Conservation (phyloP, 2,329 filamentous ascomycete species). For the Fusarium sulawesiense region DNA sequence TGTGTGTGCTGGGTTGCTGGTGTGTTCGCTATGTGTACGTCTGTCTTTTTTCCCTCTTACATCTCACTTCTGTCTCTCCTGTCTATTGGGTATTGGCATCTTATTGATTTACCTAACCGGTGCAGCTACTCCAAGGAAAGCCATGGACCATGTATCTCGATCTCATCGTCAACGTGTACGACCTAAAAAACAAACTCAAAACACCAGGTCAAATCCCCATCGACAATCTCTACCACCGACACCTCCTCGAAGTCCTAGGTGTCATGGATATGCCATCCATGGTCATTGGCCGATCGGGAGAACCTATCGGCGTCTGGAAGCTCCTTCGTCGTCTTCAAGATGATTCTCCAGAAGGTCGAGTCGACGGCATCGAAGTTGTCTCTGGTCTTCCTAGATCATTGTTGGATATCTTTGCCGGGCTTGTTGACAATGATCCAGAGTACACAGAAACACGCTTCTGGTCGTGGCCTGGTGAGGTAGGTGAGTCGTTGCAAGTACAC, state of each 20-base stretch:
- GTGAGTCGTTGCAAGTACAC: slow-evolving; percentile 39
- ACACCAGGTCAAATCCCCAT: slow-evolving; percentile 19
- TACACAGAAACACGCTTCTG: slow-evolving; percentile 36
- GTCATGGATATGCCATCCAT: slow-evolving; percentile 40
- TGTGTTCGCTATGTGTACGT: slow-evolving; percentile 42
- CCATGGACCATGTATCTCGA: slow-evolving; percentile 42
- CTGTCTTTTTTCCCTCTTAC: not conserved
- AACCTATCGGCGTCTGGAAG: slow-evolving; percentile 40
- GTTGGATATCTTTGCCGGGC: slow-evolving; percentile 35
- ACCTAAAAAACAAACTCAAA: slow-evolving; percentile 25
- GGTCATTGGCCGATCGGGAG: slow-evolving; percentile 30
- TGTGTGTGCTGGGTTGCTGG: slow-evolving; percentile 37
- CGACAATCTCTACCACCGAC: slow-evolving; percentile 25
- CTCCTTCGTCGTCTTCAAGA: slow-evolving; percentile 36
- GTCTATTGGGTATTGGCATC: too few species aligned
- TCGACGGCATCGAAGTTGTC: slow-evolving; percentile 28
- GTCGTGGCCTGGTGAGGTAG: slow-evolving; percentile 38
- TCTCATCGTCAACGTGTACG: slow-evolving; percentile 39
- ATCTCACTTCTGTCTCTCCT: not conserved
- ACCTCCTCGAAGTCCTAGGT: slow-evolving; percentile 39
- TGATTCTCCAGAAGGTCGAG: slow-evolving; percentile 14
- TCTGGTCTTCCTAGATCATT: slow-evolving; percentile 39
- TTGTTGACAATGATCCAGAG: slow-evolving; percentile 37
- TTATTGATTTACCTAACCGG: not conserved
- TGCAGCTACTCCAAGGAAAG: slow-evolving; percentile 38